Conservation (phyloP, 331 rosid genomes). For the Rosa hybrid region DNA sequence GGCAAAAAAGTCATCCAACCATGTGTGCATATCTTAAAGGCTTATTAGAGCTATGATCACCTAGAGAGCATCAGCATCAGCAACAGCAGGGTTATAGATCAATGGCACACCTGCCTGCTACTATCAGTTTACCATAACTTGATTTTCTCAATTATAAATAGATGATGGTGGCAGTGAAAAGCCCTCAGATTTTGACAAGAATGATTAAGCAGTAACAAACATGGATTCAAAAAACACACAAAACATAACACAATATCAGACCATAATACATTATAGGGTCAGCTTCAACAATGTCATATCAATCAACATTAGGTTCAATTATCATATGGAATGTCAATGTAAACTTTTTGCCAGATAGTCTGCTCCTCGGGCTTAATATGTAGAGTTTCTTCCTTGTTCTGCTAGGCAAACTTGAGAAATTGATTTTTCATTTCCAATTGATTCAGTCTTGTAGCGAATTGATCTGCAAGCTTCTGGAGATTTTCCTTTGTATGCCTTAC, state of each 20-base stretch:
- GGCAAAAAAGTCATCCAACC: background rate
- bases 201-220: background rate
- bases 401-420: conserved; percentile 43
- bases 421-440: conserved; percentile 17
- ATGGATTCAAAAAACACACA: background rate
- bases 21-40: background rate
- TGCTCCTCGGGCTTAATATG: conserved; percentile 16
- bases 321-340: background rate
- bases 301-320: background rate
- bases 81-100: background rate
- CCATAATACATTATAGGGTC: background rate
- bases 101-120: conserved; percentile 12
- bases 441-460: conserved; percentile 3
- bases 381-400: conserved; percentile 33
- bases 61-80: background rate
- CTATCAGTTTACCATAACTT: background rate
- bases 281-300: background rate
- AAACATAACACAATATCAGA: background rate
- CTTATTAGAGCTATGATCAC: background rate
- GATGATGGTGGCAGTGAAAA: conserved; percentile 1
- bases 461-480: conserved; percentile 57
- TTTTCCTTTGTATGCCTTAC: conserved; percentile 57
- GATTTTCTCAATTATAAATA: conserved; percentile 3
- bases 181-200: background rate
- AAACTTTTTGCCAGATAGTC: background rate